A percentile compares a stretch with the other conserved stretches of the same genome.
These are phyloP conservation scores for Saussurea involucrata DNA, from an alignment of 129 eudicot genomes.

Conservation along the genomic window DNA sequence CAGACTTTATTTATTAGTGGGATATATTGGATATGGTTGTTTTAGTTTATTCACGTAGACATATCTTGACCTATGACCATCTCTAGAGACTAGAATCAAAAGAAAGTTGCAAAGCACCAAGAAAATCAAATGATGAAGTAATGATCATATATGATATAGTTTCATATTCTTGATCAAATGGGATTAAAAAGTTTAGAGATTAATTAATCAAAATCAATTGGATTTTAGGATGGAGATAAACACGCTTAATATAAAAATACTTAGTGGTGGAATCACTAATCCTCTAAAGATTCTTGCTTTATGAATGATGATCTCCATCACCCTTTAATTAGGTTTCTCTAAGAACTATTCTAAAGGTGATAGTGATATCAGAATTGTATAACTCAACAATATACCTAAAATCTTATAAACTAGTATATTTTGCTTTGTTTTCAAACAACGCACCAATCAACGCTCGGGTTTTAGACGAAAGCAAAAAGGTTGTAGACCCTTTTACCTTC, in stretches of 20 bases:
- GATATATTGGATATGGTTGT: background rate
- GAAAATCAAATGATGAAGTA: constrained; percentile 13
- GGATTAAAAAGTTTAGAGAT: background rate
- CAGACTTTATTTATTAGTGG: background rate
- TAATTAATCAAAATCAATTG: background rate
- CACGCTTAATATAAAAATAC: constrained; percentile 7
- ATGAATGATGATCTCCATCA: constrained; percentile 26
- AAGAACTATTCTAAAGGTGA: constrained; percentile 5
- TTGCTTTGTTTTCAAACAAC: background rate
- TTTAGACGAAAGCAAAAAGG: background rate
- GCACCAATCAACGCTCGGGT: constrained; percentile 1
- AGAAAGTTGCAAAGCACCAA: background rate
- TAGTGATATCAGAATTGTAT: background rate
- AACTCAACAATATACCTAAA: background rate
- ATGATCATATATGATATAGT: background rate
- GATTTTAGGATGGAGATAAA: constrained; percentile 23
- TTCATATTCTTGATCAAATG: background rate
- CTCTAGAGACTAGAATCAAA: background rate
- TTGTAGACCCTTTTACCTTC: constrained; percentile 13
- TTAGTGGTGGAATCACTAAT: constrained; percentile 32
- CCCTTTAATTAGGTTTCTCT: constrained; percentile 31
- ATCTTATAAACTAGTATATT: constrained; percentile 2
- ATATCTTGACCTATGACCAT: background rate
- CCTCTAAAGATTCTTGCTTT: constrained; percentile 19
- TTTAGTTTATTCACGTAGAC: background rate